A percentile compares a stretch with the other conserved stretches of the same genome.
phyloP scores from a whole-genome alignment of 371 early-diverging fungal species.

The Apophysomyces elegans region DNA sequence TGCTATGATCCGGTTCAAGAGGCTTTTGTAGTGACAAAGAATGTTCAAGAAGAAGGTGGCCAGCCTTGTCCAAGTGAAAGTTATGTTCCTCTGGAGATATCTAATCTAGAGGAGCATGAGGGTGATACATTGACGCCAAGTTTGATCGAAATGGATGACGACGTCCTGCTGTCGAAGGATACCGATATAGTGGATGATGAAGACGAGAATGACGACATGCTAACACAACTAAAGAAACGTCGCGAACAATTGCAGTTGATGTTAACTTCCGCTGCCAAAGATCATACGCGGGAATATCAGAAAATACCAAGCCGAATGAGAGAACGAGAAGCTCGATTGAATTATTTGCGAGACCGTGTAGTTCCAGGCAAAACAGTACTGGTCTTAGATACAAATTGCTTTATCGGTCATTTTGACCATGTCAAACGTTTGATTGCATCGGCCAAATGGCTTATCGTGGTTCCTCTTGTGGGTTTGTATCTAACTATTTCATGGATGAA shows the following conservation, averaged over 20 bases:
- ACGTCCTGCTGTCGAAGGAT: slow-evolving; percentile 39
- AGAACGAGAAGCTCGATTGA: slow-evolving; percentile 38
- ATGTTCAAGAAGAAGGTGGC: slow-evolving; percentile 18
- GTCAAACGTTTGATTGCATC: slow-evolving; percentile 56
- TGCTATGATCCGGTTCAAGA: slow-evolving; percentile 48
- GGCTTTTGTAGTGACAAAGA: slow-evolving; percentile 22
- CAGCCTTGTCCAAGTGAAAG: neutral
- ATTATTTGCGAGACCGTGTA: slow-evolving; percentile 34
- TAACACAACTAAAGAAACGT: slow-evolving; percentile 50
- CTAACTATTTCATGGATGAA: too few species aligned
- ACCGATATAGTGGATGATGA: slow-evolving; percentile 35
- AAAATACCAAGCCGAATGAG: slow-evolving; percentile 31
- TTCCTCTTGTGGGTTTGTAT: slow-evolving; percentile 62
- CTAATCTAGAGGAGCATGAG: neutral
- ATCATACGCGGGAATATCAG: slow-evolving; percentile 22
- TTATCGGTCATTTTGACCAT: slow-evolving; percentile 62
- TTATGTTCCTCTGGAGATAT: neutral
- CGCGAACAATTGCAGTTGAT: slow-evolving; percentile 41
- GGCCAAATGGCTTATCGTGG: slow-evolving; percentile 61
- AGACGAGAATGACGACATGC: slow-evolving; percentile 43
- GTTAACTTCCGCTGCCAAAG: slow-evolving; percentile 27
- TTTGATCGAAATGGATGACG: slow-evolving; percentile 48
- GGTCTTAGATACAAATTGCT: slow-evolving; percentile 72
- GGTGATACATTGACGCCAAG: slow-evolving; percentile 12
- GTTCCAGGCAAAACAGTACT: slow-evolving; percentile 58